Percentiles rank a stretch among this genome's conserved stretches.
Conservation (phyloP, 2,329 filamentous ascomycete species). For the Cryphonectria radicalis region DNA sequence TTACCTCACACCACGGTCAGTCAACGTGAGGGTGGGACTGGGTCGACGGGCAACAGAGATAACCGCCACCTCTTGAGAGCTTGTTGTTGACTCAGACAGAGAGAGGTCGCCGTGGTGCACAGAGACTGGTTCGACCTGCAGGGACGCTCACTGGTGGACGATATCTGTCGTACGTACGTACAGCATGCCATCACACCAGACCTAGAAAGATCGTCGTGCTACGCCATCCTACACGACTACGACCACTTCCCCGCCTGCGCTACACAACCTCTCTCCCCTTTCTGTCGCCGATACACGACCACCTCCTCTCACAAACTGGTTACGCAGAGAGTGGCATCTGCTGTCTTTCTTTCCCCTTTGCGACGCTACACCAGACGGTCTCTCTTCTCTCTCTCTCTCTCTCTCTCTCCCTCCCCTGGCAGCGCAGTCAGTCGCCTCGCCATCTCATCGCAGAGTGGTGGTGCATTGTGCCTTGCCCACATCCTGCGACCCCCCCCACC, state of each 20-base stretch:
- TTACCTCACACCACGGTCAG: slow-evolving; percentile 17
- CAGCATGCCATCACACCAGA: slow-evolving; percentile 25
- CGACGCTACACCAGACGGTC: neutral
- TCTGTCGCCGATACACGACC: slow-evolving; percentile 13
- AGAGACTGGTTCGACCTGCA: slow-evolving; percentile 14
- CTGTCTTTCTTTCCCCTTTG: slow-evolving; percentile 11
- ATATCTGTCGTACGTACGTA: slow-evolving; percentile 14
- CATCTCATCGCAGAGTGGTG: slow-evolving; percentile 13
- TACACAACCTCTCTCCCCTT: slow-evolving; percentile 19
- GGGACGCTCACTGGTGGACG: neutral
- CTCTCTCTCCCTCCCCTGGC: no score
- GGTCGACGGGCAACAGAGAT: slow-evolving; percentile 8
- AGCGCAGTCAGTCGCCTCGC: neutral
- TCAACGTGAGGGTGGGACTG: slow-evolving; percentile 8
- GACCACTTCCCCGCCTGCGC: slow-evolving; percentile 8
- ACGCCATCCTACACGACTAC: slow-evolving; percentile 8
- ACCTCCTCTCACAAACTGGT: slow-evolving; percentile 10
- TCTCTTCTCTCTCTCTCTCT: neutral
- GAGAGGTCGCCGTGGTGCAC: slow-evolving; percentile 4
- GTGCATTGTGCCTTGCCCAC: slow-evolving; percentile 21
- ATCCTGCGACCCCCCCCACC: slow-evolving; percentile 16
- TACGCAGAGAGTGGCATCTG: slow-evolving; percentile 4
- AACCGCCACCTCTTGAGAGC: neutral
- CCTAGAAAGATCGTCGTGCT: slow-evolving; percentile 18
- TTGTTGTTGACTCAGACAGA: slow-evolving; percentile 13